phyloP scores from a whole-genome alignment of 78 protist species.

The Diacronema lutheri region DNA sequence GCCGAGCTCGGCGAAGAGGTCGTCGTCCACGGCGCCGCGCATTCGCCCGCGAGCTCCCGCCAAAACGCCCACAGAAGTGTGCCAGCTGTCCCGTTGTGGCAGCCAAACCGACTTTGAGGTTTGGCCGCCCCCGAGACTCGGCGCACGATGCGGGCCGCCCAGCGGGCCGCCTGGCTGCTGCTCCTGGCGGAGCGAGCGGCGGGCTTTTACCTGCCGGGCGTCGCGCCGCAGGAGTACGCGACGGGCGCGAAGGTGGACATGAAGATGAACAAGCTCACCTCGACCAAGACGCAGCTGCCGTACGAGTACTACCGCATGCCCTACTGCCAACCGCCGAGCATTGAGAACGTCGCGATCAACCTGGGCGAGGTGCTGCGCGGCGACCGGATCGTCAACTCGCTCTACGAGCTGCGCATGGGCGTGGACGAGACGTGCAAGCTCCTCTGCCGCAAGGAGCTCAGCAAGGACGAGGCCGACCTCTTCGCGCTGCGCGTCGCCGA shows the following conservation, averaged over 20 bases:
- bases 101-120: too few species aligned
- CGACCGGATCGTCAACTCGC: constrained; percentile 30
- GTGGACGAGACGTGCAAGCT: constrained; percentile 20
- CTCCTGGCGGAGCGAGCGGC: too few species aligned
- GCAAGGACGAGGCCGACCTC: background rate
- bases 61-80: too few species aligned
- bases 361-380: background rate
- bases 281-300: constrained; percentile 10
- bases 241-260: constrained; percentile 25
- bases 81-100: too few species aligned
- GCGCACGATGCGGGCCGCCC: too few species aligned
- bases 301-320: background rate
- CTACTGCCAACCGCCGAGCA: background rate
- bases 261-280: constrained; percentile 39
- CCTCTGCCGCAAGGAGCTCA: constrained; percentile 25
- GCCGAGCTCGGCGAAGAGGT: too few species aligned
- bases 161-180: too few species aligned
- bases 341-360: background rate
- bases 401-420: constrained; percentile 40
- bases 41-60: too few species aligned
- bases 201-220: constrained; percentile 54
- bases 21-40: too few species aligned
- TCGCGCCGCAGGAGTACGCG: constrained; percentile 30
- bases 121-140: too few species aligned
- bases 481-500: background rate